These are phyloP conservation scores for Aspergillus sparsus DNA, from an alignment of 495 filamentous ascomycete species.

Conservation along the genomic window DNA sequence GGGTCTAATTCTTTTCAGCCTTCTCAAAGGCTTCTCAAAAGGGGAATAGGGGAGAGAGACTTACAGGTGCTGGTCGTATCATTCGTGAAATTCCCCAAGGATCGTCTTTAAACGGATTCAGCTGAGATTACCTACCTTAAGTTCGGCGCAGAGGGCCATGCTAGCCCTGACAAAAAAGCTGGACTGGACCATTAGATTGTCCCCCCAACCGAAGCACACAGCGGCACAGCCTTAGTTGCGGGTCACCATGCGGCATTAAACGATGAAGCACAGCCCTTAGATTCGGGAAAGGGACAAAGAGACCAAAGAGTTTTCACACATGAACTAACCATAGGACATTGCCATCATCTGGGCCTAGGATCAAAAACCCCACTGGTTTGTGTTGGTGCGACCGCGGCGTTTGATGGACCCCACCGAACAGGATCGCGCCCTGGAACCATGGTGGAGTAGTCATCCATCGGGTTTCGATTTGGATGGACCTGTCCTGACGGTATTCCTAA, in stretches of 20 bases:
- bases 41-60: too few species aligned
- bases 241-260: not conserved
- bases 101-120: too few species aligned
- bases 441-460: conserved; percentile 8
- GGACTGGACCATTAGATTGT: not conserved
- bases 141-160: not conserved
- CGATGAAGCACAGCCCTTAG: conserved; percentile 1
- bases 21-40: too few species aligned
- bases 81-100: too few species aligned
- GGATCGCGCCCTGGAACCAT: conserved; percentile 4
- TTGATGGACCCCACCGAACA: conserved; percentile 5
- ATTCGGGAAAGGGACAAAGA: conserved; percentile 2
- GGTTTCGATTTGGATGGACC: not conserved
- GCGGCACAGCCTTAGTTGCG: not conserved
- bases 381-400: not conserved
- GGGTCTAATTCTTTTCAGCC: too few species aligned
- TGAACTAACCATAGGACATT: conserved; percentile 1
- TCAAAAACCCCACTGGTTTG: conserved; percentile 13
- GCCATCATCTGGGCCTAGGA: not conserved
- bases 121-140: too few species aligned
- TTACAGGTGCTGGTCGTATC: too few species aligned
- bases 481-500: not conserved
- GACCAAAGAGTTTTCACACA: not conserved
- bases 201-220: not conserved
- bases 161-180: not conserved